A percentile compares a stretch with the other conserved stretches of the same genome.
Conservation (phyloP, 2,329 filamentous ascomycete genomes). For the Colletotrichum sublineola region DNA sequence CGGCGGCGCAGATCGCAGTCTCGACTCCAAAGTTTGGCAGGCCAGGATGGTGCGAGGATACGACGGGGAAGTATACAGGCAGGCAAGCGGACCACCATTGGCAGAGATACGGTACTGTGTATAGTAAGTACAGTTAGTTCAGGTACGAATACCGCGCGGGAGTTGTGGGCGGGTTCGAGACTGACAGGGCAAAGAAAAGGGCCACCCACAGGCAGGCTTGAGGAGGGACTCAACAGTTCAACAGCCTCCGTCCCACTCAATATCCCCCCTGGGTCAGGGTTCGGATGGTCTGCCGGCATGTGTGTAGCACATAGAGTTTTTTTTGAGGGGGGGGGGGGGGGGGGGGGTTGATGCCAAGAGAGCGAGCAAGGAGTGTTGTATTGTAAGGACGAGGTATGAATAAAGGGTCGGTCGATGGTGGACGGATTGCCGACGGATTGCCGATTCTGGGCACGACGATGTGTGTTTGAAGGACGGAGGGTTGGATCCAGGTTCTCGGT, state of each 20-base stretch:
- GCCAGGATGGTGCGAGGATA: background rate
- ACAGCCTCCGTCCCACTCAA: background rate
- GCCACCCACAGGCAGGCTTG: background rate
- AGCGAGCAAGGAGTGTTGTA: background rate
- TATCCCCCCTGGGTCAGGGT: background rate
- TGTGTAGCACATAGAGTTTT: constrained; percentile 26
- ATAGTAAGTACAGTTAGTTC: background rate
- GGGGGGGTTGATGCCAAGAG: background rate
- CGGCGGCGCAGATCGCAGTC: constrained; percentile 6
- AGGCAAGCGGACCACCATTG: background rate
- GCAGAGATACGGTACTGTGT: background rate
- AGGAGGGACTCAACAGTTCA: constrained; percentile 13
- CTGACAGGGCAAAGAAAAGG: background rate
- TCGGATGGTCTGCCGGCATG: constrained; percentile 35
- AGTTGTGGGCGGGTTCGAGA: background rate
- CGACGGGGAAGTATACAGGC: background rate
- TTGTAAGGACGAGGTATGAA: background rate
- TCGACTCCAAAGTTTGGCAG: background rate
- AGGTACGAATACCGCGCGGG: background rate
- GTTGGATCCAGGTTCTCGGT: background rate
- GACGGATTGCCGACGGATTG: background rate
- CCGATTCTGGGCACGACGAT: background rate
- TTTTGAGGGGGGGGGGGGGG: background rate
- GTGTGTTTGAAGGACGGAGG: background rate
- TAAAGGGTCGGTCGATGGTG: background rate